A percentile compares a stretch with the other conserved stretches of the same genome.
Conservation (phyloP, 139 green algal genomes). For the Cymbomonas tetramitiformis region DNA sequence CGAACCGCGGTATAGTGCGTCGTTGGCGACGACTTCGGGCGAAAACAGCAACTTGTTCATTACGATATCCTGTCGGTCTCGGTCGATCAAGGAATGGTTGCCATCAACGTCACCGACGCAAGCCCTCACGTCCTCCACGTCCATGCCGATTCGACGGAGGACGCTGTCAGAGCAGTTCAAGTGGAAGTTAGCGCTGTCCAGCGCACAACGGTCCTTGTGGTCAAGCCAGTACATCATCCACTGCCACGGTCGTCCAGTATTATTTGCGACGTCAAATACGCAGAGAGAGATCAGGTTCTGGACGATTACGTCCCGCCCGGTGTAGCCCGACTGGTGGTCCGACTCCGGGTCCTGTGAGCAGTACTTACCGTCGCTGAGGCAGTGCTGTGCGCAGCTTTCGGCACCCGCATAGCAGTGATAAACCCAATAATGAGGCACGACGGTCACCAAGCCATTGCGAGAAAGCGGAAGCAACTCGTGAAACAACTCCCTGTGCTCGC, state of each 20-base stretch:
- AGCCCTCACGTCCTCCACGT: slow-evolving; percentile 18
- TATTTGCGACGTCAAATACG: slow-evolving; percentile 49
- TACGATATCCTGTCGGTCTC: slow-evolving; percentile 45
- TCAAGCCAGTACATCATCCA: slow-evolving; percentile 78
- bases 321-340: slow-evolving; percentile 32
- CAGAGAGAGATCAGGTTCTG: slow-evolving; percentile 82
- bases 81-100: neutral
- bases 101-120: slow-evolving; percentile 40
- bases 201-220: slow-evolving; percentile 54
- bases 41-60: slow-evolving; percentile 65
- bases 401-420: no score
- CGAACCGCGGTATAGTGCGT: slow-evolving; percentile 62
- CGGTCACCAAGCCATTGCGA: no score
- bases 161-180: slow-evolving; percentile 49
- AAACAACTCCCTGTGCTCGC: no score
- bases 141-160: slow-evolving; percentile 26
- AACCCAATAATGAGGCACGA: no score
- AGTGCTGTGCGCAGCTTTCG: no score
- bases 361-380: slow-evolving; percentile 62
- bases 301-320: slow-evolving; percentile 41
- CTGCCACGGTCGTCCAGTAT: slow-evolving; percentile 37
- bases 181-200: slow-evolving; percentile 46
- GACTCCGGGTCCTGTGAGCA: slow-evolving; percentile 54
- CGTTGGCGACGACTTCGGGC: slow-evolving; percentile 79
- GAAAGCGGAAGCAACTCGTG: no score